Base-by-base conservation (phyloP, 768 basidiomycete species). In the Tricholomella constricta region DNA sequence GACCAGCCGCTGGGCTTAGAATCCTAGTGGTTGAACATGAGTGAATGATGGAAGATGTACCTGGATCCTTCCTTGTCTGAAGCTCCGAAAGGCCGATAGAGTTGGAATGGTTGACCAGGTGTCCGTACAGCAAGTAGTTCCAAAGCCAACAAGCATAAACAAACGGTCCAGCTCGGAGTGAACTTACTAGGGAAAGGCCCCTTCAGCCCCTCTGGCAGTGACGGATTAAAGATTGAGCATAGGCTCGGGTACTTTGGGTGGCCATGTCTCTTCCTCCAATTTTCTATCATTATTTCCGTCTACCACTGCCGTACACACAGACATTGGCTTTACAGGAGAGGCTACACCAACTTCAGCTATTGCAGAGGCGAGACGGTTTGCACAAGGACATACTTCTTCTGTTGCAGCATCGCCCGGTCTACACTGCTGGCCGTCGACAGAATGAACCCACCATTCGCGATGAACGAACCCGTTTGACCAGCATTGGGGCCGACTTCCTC, bases 391-490 rank as follows among this genome's bases (percentile, higher is more conserved):
- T 92, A 48, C 77, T 94, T 14, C 81, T 96, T 19, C 75, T 96
- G 34, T 79, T 94, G 23, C 82, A 99, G 69, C 97, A 99, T 60
- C 80, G 87, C 9, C 97, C 97, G 4, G 95, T 97, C 4, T 99
- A 92, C 73, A 98, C 97, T 2, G 80, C 88, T 7, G 97, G 97
- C n/a, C 84, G 95, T 20, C 80, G 97, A 14, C 94, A 97, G 69
- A 79, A 78, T 22, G 78, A 82, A 45, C 73, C 77, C 15, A 79
- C 83, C 45, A 72, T 88, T 14, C 69, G 78, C 34, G 70, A 74
- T 37, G 91, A 96, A 51, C 74, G 75, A 23, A 48, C 67, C 34
- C 84, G 90, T 19, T 74, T 98, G n/a, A 81, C 78, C 65, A 75
- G 26, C 38, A 75, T 92, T 20, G 96, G 96, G 22, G 96, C 96